Evolutionary conservation across 1,284 basidiomycete genomes (phyloP), one percentile per base, ranked within the genome.

Genomic region (Afroboletus lepidellus): DNA sequence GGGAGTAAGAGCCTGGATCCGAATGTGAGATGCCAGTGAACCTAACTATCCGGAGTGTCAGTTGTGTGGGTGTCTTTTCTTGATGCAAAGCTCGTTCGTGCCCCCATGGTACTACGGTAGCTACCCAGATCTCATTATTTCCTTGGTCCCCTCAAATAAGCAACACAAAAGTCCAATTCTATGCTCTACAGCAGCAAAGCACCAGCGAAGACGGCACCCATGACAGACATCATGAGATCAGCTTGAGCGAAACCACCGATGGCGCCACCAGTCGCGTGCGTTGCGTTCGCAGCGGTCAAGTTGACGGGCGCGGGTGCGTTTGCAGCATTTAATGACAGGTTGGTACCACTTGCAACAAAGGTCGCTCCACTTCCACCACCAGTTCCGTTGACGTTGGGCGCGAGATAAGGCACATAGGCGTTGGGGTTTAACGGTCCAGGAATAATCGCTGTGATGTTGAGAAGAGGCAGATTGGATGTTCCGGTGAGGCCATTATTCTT

Each of bases 301-400:
- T 78, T 76, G 37, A 75, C 71, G 21, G 75, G 73, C n/a, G 62
- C 48, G 3, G 74, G 71, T 16, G 69, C 67, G 16, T 41, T 46
- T 1, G 62, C 59, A 15, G 61, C 39, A 48, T 66, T 77, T 49
- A 77, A 39, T 46, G 56, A 50, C 41, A 51, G 57, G 66, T 78
- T 69, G 50, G 72, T 58, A 20, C 60, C 60, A 2, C 61, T 52
- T 12, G 61, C 62, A 52, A 74, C 54, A 58, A 74, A 75, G 16
- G 77, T 73, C 33, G 59, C 27, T 29, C 73, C 70, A 42, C 66
- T 69, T 48, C 77, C 77, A 8, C 73, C 73, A 43, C 74, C 70
- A 16, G 59, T 57, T 18, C 64, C 72, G 27, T 54, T 63, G 21
- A 46, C 61, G 62, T 78, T 67, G 3, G 75, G 77, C 16, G 77